Evolutionary conservation across 805 yeast species (phyloP), one percentile per base, ranked within the genome.

Genomic region (Wickerhamiella azymoides): DNA sequence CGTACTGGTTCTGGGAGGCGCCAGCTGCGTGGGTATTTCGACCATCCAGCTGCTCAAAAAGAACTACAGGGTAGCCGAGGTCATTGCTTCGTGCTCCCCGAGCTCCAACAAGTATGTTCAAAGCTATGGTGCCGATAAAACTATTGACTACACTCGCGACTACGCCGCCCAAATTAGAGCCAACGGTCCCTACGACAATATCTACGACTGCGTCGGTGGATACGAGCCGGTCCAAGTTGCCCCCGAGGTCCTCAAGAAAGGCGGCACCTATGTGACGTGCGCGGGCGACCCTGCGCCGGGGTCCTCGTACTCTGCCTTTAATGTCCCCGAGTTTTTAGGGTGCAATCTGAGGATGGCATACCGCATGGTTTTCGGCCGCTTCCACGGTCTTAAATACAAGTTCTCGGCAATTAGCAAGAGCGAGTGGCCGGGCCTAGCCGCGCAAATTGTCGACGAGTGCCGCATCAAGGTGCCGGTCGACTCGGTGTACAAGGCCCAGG

Each of bases 1-100:
- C 47, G 73, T 80, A 3, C 65, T 82, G 40, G 69, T 84, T 18
- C 63, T 81, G 40, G 94, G 94, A 33, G 89, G 81, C 19, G 77
- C 82, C 7, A 77, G 92, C 1, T 63, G 79, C 10, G 86, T 80
- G 13, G 86, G 88, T 18, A 57, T 69, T 24, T 69, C 66, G 49
- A 67, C 71, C 3, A 65, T 75, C 30, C 83, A 78, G 58, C 59
- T 81, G 38, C 74, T 79, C 10, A 77, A 73, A 57, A 59, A 69
- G 36, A 58, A 62, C 41, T 66, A 66, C 47, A 61, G 67, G 2
- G 74, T 75, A 6, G 62, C 63, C 21, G 68, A 69, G 10, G 74
- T 84, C 25, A 77, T 73, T 8, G 76, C 72, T 26, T 69, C 78
- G 5, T 72, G 79, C 54, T 76, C 81, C 13, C 28, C 52, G 1